Base-by-base conservation (phyloP, 2,329 filamentous ascomycete species). In the Diaporthe helianthi region DNA sequence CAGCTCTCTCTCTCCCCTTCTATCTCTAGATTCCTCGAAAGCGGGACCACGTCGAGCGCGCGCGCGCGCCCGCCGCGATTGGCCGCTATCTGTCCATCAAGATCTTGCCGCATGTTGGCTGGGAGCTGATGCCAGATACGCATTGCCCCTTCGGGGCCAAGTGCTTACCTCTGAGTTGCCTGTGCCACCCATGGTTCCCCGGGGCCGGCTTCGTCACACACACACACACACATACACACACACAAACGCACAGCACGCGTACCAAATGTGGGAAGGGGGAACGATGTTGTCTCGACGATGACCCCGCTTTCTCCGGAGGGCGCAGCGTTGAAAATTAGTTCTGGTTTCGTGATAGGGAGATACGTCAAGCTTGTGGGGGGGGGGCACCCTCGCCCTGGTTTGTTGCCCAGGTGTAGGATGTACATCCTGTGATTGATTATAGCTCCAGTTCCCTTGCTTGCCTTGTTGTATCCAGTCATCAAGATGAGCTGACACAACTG, bases 131-230 rank as follows among this genome's bases (percentile, higher is more conserved):
- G 24, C 41, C 44, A 63, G 58, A 63, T 63, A 63, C 58, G 58
- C 58, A 63, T 63, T 63, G 33, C 58, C 58, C 29, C 10, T 36
- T 63, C 47, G n/a, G 13, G 44, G 4, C 55, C 54, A 67, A 65
- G 64, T 67, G 68, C 68, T 70, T 65, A 70, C 68, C n/a, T 10
- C 24, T 46, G 29, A n/a, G n/a, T n/a, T n/a, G n/a, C n/a, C 41
- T 38, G 64, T 68, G 65, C 38, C 46, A 68, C 64, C 65, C 64
- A 61, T 17, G 36, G 38, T 54, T 51, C 26, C 29, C 58, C 47
- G 64, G 60, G 54, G 36, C 64, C 29, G 52, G 31, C 47, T 55
- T 58, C 55, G 68, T 69, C 44, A 66, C 33, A 31, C 61, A 36
- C 53, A 26, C 24, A 36, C 44, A 15, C 49, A n/a, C 29, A n/a